Base-by-base conservation (phyloP, 441 rosid genomes). In the Pelargonium cotyledonis region DNA sequence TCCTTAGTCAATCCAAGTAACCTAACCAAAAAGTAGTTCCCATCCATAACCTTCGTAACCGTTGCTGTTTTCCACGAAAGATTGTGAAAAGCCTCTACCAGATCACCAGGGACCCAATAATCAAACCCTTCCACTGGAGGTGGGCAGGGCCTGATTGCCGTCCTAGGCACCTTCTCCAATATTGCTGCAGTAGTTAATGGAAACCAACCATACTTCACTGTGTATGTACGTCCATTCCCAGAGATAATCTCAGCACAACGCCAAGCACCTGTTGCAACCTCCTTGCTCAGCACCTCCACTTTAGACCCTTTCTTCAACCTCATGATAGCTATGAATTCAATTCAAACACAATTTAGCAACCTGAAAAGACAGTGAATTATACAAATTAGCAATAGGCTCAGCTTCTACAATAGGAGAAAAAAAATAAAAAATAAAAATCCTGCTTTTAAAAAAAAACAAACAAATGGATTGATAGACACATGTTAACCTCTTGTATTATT, bases 91-190 rank as follows among this genome's bases (percentile, higher is more conserved):
- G 85, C 88, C 83, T 90, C 96, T 0, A 88, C 85, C 31, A 86
- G 8, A 61, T 85, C 89, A 68, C 96, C 96, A 63, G 80, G 18
- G 65, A 73, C 77, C 89, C 88, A 85, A 62, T 75, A 31, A 40
- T 66, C 78, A 3, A 64, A 67, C 71, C 51, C 77, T 6, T 60
- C 76, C 8, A 77, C 64, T 55, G 77, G 81, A 0, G 90, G 91
- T 75, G 88, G 93, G 72, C 79, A 81, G 35, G 94, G 96, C 80
- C 91, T 86, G 31, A 88, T 80, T 8, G 63, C 70, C 82, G 81
- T 84, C 77, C 87, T 80, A 0, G 86, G 66, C 55, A 83, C 88
- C 68, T 77, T 84, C 78, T 83, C 89, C 70, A 67, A 44, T 2
- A 31, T 38, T 4, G 46, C 64, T 61, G 72, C 75, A 6, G 65